Evolutionary conservation across 768 basidiomycete genomes (phyloP), one percentile per base, ranked within the genome.

Genomic region (Trametes maxima): DNA sequence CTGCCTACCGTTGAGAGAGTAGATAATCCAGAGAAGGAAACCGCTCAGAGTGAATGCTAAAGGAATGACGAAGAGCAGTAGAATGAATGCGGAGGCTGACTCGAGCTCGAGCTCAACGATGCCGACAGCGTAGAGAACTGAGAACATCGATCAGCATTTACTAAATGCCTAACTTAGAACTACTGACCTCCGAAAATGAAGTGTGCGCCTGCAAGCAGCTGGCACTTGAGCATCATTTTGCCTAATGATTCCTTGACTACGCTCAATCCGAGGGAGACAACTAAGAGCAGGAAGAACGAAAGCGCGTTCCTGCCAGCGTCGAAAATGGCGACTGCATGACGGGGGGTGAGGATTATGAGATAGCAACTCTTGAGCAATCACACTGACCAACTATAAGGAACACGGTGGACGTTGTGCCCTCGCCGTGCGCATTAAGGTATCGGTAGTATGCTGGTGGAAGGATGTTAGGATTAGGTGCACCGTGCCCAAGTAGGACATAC

Each of bases 1-100:
- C 13, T 7, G 37, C 64, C 43, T 63, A 94, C 94, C 88, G 68
- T 94, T 95, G 50, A 97, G 78, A 12, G 91, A 85, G 72, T 95
- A 89, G 77, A 96, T 85, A 53, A 96, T 98, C 96, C 96, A 98
- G 65, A 96, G 81, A 24, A 99, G 82, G 80, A 98, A 99, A 1
- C 89, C 88, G 59, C 94, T 96, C n/a, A 99, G 80, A 0, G 94
- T 95, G 75, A 98, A 90, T 0, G 96, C 92, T 50, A 99, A 80
- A 5, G 97, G 97, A 61, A 98, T 87, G 63, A 98, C 91, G 71
- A 98, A 94, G 67, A 97, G 71, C 62, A 99, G 78, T 25, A 97
- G 82, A 51, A 93, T 73, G 55, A 96, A 77, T 0, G 91, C 89
- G 8, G 94, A 93, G 0, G 94, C 94, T 21, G 90, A 91, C 73